A percentile compares a stretch with the other conserved stretches of the same genome.
Evolutionary conservation across 192 early-diverging fungal genomes (phyloP).

Genomic region (Backusella tarrabulga): DNA sequence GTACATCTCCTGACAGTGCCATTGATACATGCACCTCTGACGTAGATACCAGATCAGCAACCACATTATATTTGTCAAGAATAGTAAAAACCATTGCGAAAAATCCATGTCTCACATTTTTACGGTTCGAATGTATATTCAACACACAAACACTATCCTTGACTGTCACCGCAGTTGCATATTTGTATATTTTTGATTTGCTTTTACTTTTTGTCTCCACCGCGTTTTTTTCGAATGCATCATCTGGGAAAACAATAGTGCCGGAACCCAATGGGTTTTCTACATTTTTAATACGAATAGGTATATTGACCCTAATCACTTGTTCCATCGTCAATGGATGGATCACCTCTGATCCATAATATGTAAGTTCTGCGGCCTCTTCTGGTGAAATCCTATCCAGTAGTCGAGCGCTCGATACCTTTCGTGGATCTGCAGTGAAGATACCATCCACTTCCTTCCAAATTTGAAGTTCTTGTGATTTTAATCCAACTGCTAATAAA

Average conservation of each 20-base stretch:
- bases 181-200: constrained; percentile 32
- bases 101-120: constrained; percentile 87
- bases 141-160: constrained; percentile 86
- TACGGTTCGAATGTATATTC: constrained; percentile 90
- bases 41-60: constrained; percentile 84
- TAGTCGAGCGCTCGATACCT: constrained; percentile 72
- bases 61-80: constrained; percentile 78
- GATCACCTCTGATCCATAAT: constrained; percentile 86
- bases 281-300: constrained; percentile 94
- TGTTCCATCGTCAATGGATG: constrained; percentile 98
- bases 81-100: constrained; percentile 85
- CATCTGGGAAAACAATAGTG: constrained; percentile 82
- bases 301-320: constrained; percentile 87
- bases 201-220: background rate
- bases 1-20: constrained; percentile 53
- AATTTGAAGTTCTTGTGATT: constrained; percentile 83
- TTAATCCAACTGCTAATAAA: constrained; percentile 75
- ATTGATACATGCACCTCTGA: constrained; percentile 83
- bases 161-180: constrained; percentile 91
- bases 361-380: constrained; percentile 91
- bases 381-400: constrained; percentile 85
- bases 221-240: background rate
- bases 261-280: constrained; percentile 81
- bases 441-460: constrained; percentile 98
- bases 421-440: constrained; percentile 94